Evolutionary conservation across 1,284 basidiomycete genomes (phyloP), one percentile per base, ranked within the genome.

Genomic region (Taiwanofungus camphoratus): DNA sequence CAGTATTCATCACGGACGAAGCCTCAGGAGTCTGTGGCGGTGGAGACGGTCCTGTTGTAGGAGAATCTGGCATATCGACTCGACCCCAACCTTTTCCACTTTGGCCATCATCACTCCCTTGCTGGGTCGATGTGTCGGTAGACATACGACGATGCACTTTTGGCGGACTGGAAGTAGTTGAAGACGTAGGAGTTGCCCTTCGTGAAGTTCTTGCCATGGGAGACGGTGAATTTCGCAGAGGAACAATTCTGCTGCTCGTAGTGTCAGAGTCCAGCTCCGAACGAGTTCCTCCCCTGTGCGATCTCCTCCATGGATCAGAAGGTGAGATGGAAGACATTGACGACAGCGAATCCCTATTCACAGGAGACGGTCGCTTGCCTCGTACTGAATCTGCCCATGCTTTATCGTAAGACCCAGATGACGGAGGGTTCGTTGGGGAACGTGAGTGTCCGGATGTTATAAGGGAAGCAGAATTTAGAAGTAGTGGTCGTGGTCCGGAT

Each of bases 181-280:
- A 62, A 5, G 54, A 57, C 11, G 52, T 43, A 5, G 60, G 59
- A 6, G 46, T 52, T 22, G 50, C 45, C 19, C 54, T 56, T 52
- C 38, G 57, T 13, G 70, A 76, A 12, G 63, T 65, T 30, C 77
- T 68, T n/a, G 82, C 80, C 79, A 86, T 82, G 1, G 84, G 82
- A 3, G 83, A 87, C 5, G 83, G 59, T 7, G 79, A 76, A 81
- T 75, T 55, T 82, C 46, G 81, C 22, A 88, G 54, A 18, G 74
- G 73, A 9, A 88, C 71, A 38, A 71, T 63, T 42, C 82, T 68
- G 56, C 82, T 81, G 8, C 64, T 57, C 27, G 54, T 64, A 8
- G 63, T 55, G 45, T 82, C 82, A 1, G 78, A 78, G 20, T 82
- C 80, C 52, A 68, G 65, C 33, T 76, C 77, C 18, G 70, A 73